A percentile compares a stretch with the other conserved stretches of the same genome.
Conservation (phyloP, 2,329 filamentous ascomycete species). For the Neobulgaria alba region DNA sequence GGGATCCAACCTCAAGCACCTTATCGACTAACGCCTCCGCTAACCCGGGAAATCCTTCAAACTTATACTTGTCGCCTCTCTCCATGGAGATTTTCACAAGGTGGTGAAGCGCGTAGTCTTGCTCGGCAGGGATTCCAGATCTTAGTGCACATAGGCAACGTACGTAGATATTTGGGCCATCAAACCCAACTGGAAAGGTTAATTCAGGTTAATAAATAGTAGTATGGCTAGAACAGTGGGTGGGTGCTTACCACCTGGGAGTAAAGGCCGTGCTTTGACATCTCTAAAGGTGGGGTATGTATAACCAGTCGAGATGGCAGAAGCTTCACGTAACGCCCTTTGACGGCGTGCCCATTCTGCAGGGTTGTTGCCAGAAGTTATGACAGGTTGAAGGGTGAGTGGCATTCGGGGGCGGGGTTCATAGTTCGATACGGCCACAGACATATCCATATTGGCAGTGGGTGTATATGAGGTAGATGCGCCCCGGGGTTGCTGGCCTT, state of each 20-base stretch:
- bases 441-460: slow-evolving; percentile 45
- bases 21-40: slow-evolving; percentile 85
- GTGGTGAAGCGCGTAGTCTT: slow-evolving; percentile 89
- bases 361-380: slow-evolving; percentile 67
- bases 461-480: slow-evolving; percentile 41
- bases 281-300: neutral
- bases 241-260: slow-evolving; percentile 49
- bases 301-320: slow-evolving; percentile 12
- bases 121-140: slow-evolving; percentile 69
- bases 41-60: slow-evolving; percentile 82
- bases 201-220: slow-evolving; percentile 9
- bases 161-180: slow-evolving; percentile 84
- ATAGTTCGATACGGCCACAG: slow-evolving; percentile 56
- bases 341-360: slow-evolving; percentile 55
- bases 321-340: slow-evolving; percentile 33
- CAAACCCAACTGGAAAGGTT: slow-evolving; percentile 41
- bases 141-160: slow-evolving; percentile 77
- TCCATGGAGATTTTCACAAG: slow-evolving; percentile 93
- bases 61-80: slow-evolving; percentile 89
- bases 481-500: slow-evolving; percentile 24
- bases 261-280: slow-evolving; percentile 25
- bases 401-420: slow-evolving; percentile 56
- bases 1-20: slow-evolving; percentile 63
- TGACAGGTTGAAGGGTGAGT: slow-evolving; percentile 62
- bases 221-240: slow-evolving; percentile 5